Base-by-base conservation (phyloP, 768 basidiomycete species). In the Russula ochroleuca region DNA sequence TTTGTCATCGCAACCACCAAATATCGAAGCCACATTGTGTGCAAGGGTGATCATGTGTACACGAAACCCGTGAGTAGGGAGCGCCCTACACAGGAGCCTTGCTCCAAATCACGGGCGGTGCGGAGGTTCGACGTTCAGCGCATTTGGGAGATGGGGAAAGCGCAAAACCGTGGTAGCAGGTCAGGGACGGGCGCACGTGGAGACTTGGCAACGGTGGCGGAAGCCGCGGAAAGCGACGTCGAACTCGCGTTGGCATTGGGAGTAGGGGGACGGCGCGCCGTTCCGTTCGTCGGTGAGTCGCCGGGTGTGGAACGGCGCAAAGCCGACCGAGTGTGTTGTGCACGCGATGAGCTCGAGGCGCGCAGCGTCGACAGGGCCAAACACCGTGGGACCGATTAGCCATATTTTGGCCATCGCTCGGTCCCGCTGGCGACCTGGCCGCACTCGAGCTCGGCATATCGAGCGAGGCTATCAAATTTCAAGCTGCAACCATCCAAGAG, bases 1-100 rank as follows among this genome's bases (percentile, higher is more conserved):
- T 69, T 82, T 83, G 63, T 90, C 90, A 66, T 95, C 93, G 66
- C 90, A 92, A 2, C 94, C 94, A 10, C 94, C 94, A 69, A 95
- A 88, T 33, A 95, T 70, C 92, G 92, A 98, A 0, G 88, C 90
- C 37, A 84, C 78, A 49, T 85, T 82, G 63, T 94, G 93, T n/a
- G 94, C 86, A 51, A 95, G 77, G 0, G 90, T 95, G 48, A 88
- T 87, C 6, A 82, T 91, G 72, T 94, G 93, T 2, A 92, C 90
- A 5, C 93, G 83, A 77, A 94, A 83, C 10, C 81, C 82, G 57
- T 83, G 80, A 69, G 77, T 81, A 2, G 91, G 90, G 37, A 90
- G 66, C 61, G 0, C 92, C 92, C 72, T 86, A 88, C 21, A 90
- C 87, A 0, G 92, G 90, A 0, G 92, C 91, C 58, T 81, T 80